These are phyloP conservation scores for Wickerhamiella azymoides DNA, from an alignment of 805 yeast species.

Conservation along the genomic window DNA sequence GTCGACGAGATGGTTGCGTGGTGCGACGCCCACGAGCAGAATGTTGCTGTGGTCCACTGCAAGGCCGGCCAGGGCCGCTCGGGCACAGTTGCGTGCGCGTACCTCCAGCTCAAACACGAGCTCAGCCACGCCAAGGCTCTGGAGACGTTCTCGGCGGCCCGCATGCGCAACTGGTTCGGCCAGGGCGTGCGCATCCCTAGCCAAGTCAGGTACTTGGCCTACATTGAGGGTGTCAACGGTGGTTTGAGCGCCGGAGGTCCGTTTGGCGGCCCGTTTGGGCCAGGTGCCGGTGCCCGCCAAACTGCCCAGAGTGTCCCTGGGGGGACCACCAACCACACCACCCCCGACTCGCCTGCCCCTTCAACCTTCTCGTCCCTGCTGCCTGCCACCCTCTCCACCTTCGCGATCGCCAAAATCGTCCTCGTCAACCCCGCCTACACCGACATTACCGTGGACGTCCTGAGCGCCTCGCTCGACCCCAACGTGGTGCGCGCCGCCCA, in stretches of 20 bases:
- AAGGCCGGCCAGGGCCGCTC: conserved; percentile 87
- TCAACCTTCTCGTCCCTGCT: neutral
- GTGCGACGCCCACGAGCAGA: conserved; percentile 24
- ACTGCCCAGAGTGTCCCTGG: no score
- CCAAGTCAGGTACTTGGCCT: conserved; percentile 53
- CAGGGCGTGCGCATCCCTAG: conserved; percentile 59
- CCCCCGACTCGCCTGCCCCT: neutral
- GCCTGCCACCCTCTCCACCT: neutral
- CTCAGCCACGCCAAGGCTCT: conserved; percentile 35
- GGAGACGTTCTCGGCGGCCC: conserved; percentile 35
- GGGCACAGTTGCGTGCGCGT: conserved; percentile 62
- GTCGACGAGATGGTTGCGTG: conserved; percentile 35
- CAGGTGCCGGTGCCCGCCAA: no score
- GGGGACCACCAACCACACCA: neutral
- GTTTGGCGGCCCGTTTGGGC: neutral
- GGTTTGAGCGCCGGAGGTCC: conserved; percentile 15
- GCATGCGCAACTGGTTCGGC: conserved; percentile 46
- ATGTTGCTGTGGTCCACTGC: conserved; percentile 68
- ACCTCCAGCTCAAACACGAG: conserved; percentile 39
- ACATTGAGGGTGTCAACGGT: conserved; percentile 30
- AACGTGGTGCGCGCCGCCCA: no score
- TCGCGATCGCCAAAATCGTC: no score
- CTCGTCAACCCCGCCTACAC: conserved; percentile 10
- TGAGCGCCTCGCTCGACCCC: neutral
- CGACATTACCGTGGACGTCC: conserved; percentile 9